phyloP scores from a whole-genome alignment of 768 basidiomycete species.

The Tylopilus felleus region DNA sequence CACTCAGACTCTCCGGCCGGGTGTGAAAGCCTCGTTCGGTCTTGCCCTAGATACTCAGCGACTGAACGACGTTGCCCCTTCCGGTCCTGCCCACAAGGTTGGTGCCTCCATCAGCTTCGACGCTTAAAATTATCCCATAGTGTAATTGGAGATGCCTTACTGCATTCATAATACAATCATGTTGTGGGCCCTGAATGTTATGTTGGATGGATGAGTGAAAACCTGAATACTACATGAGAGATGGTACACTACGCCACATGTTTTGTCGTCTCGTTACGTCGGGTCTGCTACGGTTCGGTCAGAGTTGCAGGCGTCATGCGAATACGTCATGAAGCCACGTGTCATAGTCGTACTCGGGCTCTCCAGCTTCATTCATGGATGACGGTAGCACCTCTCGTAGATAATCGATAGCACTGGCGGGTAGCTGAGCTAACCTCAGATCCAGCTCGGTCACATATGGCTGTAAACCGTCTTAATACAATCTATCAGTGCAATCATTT shows the following conservation, averaged over 20 bases:
- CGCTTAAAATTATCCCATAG: conserved; percentile 42
- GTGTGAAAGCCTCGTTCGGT: conserved; percentile 91
- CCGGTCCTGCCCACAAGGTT: conserved; percentile 79
- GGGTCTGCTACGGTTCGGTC: background rate
- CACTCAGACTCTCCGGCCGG: conserved; percentile 91
- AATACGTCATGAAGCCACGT: conserved; percentile 80
- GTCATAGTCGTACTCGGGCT: conserved; percentile 78
- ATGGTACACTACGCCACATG: background rate
- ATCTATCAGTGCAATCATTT: background rate
- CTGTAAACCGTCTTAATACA: conserved; percentile 38
- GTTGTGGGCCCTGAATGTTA: background rate
- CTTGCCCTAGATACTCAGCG: conserved; percentile 93
- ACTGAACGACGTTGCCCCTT: conserved; percentile 66
- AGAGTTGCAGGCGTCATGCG: conserved; percentile 36
- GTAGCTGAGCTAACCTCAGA: conserved; percentile 78
- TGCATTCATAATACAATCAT: conserved; percentile 14
- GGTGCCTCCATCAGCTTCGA: conserved; percentile 76
- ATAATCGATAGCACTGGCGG: conserved; percentile 72
- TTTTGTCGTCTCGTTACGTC: background rate
- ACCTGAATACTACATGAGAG: background rate
- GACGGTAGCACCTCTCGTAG: conserved; percentile 79
- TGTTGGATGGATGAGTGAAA: background rate
- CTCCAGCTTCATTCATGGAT: conserved; percentile 48
- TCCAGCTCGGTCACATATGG: conserved; percentile 93
- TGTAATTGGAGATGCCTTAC: conserved; percentile 13